A percentile compares a stretch with the other conserved stretches of the same genome.
phyloP scores from a whole-genome alignment of 129 eudicot species.

The Logfia minima region DNA sequence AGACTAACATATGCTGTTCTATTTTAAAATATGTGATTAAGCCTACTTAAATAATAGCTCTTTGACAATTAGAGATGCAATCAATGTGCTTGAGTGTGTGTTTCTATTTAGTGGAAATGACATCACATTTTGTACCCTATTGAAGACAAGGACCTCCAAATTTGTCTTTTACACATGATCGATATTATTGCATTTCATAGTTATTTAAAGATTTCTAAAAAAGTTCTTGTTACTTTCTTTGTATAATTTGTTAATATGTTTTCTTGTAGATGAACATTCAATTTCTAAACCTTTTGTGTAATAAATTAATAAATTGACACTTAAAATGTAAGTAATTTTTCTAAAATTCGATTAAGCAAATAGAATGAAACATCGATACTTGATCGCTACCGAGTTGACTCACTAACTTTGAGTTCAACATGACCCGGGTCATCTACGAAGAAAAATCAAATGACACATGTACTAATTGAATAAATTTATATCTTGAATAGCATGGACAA shows the following conservation, averaged over 20 bases:
- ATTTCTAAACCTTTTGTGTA: too few relatives aligned
- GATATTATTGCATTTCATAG: not conserved
- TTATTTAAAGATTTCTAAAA: not conserved
- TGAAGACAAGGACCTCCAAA: slow-evolving; percentile 22
- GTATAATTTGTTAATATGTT: too few relatives aligned
- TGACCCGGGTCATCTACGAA: slow-evolving; percentile 44
- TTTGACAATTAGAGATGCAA: not conserved
- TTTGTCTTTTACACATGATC: slow-evolving; percentile 29
- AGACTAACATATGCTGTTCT: not conserved
- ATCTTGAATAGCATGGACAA: not conserved
- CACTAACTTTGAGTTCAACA: slow-evolving; percentile 39
- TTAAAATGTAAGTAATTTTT: not conserved
- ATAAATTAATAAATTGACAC: not conserved
- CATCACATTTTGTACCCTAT: slow-evolving; percentile 24
- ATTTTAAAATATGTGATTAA: too few relatives aligned
- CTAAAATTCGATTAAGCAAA: not conserved
- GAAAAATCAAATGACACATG: slow-evolving; percentile 29
- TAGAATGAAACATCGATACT: slow-evolving; percentile 10
- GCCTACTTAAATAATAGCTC: too few relatives aligned
- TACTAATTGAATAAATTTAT: not conserved
- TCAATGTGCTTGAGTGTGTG: slow-evolving; percentile 7
- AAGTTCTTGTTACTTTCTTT: too few relatives aligned
- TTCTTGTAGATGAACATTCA: too few relatives aligned
- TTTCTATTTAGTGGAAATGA: slow-evolving; percentile 16
- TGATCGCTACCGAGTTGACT: slow-evolving; percentile 42